Evolutionary conservation across 805 yeast genomes (phyloP), one percentile per base, ranked within the genome.

Genomic region (Sugiyamaella qingdaonensis): DNA sequence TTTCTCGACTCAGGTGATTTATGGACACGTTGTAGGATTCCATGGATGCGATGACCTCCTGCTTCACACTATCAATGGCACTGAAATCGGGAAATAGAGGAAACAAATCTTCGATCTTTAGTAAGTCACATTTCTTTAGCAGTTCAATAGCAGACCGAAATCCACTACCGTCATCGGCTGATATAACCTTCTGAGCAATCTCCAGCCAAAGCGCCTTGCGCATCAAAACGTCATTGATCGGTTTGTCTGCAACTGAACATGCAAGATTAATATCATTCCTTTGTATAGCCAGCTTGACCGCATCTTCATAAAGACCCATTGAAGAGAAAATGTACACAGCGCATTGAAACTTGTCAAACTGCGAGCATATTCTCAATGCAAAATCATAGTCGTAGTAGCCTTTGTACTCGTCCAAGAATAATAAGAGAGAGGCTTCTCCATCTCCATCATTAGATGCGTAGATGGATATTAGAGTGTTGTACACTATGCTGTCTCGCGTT

Each of bases 81-180:
- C 87, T 79, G 53, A 87, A 81, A 60, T 89, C 91, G 0, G 97
- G 96, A 58, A 94, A 84, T 32, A 88, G 71, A 1, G 95, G 95
- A 48, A 94, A 69, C 39, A 94, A 64, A 62, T 94, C 98, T 57
- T 87, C 90, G 43, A 94, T 82, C 2, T 84, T 78, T 32, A 73
- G 64, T 33, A 68, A 53, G 19, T 67, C 69, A 35, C 70, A 65
- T 32, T 57, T 53, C 19, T 61, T 59, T 33, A 65, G 54, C 13
- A 67, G 56, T 24, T 57, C 61, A 7, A 64, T 57, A 4, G 72
- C 72, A 32, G 62, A 59, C 19, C 61, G 56, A 14, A 70, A 58
- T 16, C 69, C 73, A 29, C 65, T 45, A 8, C 16, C 33, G 4
- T 16, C 48, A 5, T 31, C 16, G 21, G 55, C 37, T 32, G 32